phyloP scores from a whole-genome alignment of 257 asterid species.

The Datura wrightii region DNA sequence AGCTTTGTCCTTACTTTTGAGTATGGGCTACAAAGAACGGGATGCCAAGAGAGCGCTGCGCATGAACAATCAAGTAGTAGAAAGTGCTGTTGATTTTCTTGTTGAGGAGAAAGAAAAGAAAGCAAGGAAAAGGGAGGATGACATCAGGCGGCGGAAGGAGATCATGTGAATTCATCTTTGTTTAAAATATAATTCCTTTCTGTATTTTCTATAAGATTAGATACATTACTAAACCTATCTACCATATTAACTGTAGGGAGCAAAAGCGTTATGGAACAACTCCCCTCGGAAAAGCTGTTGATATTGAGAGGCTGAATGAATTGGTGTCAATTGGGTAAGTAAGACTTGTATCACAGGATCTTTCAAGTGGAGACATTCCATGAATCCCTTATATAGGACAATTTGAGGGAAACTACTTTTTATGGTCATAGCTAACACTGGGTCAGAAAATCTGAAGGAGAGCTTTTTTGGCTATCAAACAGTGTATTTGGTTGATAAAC shows the following conservation, averaged over 20 bases:
- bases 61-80: conserved; percentile 78
- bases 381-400: background rate
- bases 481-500: background rate
- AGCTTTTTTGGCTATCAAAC: background rate
- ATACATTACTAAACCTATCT: conserved; percentile 25
- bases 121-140: conserved; percentile 62
- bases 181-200: conserved; percentile 5
- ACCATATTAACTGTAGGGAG: conserved; percentile 59
- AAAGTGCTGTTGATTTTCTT: conserved; percentile 83
- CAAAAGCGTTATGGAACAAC: conserved; percentile 84
- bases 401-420: background rate
- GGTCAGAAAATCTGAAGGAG: background rate
- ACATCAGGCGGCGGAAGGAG: conserved; percentile 60
- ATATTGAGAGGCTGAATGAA: conserved; percentile 67
- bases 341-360: conserved; percentile 10
- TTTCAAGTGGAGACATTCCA: background rate
- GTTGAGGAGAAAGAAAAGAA: conserved; percentile 65
- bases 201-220: conserved; percentile 3
- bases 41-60: conserved; percentile 94
- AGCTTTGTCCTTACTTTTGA: conserved; percentile 64
- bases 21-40: conserved; percentile 83
- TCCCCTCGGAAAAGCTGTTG: conserved; percentile 83
- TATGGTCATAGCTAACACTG: background rate
- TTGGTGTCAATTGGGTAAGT: conserved; percentile 83
- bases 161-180: conserved; percentile 52